Evolutionary conservation across 805 yeast genomes (phyloP).

Genomic region (Tetrapisispora iriomotensis): DNA sequence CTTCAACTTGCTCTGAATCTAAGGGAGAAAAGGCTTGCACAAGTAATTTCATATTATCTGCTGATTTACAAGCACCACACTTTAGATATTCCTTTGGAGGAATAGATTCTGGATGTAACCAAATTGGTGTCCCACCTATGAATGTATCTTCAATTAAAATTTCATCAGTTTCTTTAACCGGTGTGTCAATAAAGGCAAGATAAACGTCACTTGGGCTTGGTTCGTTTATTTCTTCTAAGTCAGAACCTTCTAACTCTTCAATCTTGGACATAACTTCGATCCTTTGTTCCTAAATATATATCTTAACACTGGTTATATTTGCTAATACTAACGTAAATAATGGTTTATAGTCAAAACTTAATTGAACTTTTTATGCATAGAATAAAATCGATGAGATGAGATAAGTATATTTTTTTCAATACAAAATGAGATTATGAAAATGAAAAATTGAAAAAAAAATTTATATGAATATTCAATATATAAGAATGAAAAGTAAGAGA

Average conservation of each 20-base stretch:
- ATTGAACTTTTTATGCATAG: background rate
- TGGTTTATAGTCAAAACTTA: background rate
- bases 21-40: slow-evolving; percentile 77
- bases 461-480: too few species aligned
- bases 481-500: background rate
- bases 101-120: slow-evolving; percentile 54
- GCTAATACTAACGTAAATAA: too few species aligned
- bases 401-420: too few species aligned
- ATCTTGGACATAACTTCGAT: slow-evolving; percentile 2
- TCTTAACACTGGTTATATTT: too few species aligned
- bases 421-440: too few species aligned
- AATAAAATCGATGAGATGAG: background rate
- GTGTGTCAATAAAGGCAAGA: slow-evolving; percentile 58
- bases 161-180: slow-evolving; percentile 39
- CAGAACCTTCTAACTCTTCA: slow-evolving; percentile 13
- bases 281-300: background rate
- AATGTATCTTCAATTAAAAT: slow-evolving; percentile 45
- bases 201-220: slow-evolving; percentile 32
- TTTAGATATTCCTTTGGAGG: slow-evolving; percentile 44
- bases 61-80: slow-evolving; percentile 55
- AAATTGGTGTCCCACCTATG: slow-evolving; percentile 68
- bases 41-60: slow-evolving; percentile 49
- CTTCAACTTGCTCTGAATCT: slow-evolving; percentile 30
- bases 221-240: slow-evolving; percentile 16
- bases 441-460: too few species aligned